These are phyloP conservation scores for Mycena indigotica DNA, from an alignment of 768 basidiomycete genomes.

Conservation along the genomic window DNA sequence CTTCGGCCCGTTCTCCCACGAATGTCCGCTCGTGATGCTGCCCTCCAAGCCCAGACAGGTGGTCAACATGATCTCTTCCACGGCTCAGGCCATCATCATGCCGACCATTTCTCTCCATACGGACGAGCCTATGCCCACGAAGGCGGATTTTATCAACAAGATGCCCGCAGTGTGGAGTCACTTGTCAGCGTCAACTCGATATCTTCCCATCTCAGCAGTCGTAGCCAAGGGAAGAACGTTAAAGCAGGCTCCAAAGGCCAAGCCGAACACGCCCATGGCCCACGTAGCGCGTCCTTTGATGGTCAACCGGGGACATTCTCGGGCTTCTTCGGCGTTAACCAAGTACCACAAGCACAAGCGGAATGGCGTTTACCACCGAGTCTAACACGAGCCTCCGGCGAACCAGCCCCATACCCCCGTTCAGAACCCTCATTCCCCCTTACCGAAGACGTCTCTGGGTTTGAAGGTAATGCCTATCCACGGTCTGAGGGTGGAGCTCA, in stretches of 20 bases:
- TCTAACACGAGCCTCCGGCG: background rate
- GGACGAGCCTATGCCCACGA: conserved; percentile 59
- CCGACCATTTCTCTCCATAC: conserved; percentile 63
- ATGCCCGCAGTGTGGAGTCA: conserved; percentile 24
- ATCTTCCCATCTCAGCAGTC: conserved; percentile 1
- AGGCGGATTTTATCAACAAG: conserved; percentile 25
- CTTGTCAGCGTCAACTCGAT: conserved; percentile 26
- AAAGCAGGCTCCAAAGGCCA: conserved; percentile 6
- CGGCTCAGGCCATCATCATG: conserved; percentile 37
- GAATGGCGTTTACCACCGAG: conserved; percentile 20
- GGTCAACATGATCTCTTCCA: conserved; percentile 20
- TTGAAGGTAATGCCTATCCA: conserved; percentile 4
- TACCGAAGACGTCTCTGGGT: background rate
- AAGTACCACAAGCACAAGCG: background rate
- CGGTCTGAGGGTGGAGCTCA: conserved; percentile 13
- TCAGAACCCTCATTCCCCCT: background rate
- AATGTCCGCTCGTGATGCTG: conserved; percentile 40
- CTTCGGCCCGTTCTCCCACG: conserved; percentile 73
- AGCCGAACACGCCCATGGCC: conserved; percentile 2
- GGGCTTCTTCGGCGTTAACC: background rate
- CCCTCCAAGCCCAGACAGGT: conserved; percentile 35
- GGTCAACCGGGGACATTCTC: background rate
- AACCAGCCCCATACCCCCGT: conserved; percentile 2
- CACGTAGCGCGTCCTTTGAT: conserved; percentile 13
- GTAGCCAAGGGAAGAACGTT: conserved; percentile 8